Evolutionary conservation across 1,284 basidiomycete species (phyloP).

Genomic region (Volvariella surrecta): DNA sequence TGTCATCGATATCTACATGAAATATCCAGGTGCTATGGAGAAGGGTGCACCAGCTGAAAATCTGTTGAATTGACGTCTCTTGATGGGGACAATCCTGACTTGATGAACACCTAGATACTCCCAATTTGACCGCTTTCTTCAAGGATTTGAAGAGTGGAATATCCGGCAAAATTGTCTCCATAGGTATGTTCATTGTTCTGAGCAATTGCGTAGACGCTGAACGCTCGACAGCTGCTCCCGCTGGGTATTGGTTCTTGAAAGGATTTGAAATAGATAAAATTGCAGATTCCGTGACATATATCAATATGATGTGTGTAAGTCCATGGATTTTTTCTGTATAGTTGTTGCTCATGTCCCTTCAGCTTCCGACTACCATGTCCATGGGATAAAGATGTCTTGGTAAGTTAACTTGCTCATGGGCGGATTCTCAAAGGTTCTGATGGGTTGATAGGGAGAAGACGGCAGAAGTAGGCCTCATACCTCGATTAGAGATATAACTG

Average conservation of each 20-base stretch:
- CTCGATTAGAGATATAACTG: background rate
- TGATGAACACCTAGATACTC: conserved; percentile 11
- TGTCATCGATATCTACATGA: conserved; percentile 12
- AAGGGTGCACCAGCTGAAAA: conserved; percentile 6
- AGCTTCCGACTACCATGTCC: conserved; percentile 17
- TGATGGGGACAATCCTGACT: background rate
- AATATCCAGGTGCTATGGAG: conserved; percentile 10
- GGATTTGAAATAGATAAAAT: conserved; percentile 21
- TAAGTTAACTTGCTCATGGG: conserved; percentile 9
- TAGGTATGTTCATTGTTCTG: conserved; percentile 8
- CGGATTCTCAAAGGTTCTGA: conserved; percentile 15
- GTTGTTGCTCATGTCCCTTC: background rate
- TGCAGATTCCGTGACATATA: conserved; percentile 10
- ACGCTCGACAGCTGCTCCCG: conserved; percentile 12
- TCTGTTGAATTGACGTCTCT: conserved; percentile 1
- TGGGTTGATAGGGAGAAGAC: background rate
- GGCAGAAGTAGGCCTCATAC: background rate
- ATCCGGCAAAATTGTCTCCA: conserved; percentile 7
- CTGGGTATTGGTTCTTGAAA: conserved; percentile 18
- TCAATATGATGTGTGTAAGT: conserved; percentile 19
- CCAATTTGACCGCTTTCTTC: conserved; percentile 16
- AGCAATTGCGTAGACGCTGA: background rate
- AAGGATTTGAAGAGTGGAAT: conserved; percentile 11
- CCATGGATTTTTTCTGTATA: conserved; percentile 7
- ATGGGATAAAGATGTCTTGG: conserved; percentile 15